These are phyloP conservation scores for Elaeagnus macrophylla DNA, from an alignment of 306 rosid species.

Conservation along the genomic window DNA sequence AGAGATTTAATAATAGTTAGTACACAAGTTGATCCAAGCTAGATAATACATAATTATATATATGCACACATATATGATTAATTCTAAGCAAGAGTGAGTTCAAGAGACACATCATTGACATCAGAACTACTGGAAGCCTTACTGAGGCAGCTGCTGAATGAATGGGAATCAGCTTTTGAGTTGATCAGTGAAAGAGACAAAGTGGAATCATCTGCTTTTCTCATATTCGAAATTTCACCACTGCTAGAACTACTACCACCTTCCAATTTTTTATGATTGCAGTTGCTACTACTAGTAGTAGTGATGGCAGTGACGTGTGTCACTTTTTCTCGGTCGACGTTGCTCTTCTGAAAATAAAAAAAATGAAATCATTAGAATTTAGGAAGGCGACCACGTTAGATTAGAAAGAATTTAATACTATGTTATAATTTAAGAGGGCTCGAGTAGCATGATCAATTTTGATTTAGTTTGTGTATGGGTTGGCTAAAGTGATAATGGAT, in stretches of 20 bases:
- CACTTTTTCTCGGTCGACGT: conserved; percentile 17
- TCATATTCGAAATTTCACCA: background rate
- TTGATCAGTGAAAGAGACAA: conserved; percentile 31
- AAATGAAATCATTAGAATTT: too few species aligned
- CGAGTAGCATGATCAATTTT: too few species aligned
- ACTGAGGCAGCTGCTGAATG: conserved; percentile 18
- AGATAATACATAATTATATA: too few species aligned
- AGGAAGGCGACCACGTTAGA: too few species aligned
- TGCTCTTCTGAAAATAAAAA: conserved; percentile 21
- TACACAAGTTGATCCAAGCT: too few species aligned
- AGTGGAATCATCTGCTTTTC: conserved; percentile 13
- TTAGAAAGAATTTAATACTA: too few species aligned
- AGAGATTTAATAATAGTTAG: too few species aligned
- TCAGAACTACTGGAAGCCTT: conserved; percentile 13
- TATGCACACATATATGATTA: background rate
- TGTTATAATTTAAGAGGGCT: too few species aligned
- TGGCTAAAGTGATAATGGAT: too few species aligned
- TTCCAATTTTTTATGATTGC: conserved; percentile 27
- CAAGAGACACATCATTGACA: conserved; percentile 44
- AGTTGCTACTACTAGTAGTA: background rate
- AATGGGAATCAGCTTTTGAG: conserved; percentile 19
- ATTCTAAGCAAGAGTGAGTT: conserved; percentile 41
- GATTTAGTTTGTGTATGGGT: too few species aligned
- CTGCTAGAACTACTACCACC: conserved; percentile 7
- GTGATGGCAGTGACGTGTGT: conserved; percentile 8